Evolutionary conservation across 2,329 filamentous ascomycete species (phyloP).

Genomic region (Aspergillus costaricaensis): DNA sequence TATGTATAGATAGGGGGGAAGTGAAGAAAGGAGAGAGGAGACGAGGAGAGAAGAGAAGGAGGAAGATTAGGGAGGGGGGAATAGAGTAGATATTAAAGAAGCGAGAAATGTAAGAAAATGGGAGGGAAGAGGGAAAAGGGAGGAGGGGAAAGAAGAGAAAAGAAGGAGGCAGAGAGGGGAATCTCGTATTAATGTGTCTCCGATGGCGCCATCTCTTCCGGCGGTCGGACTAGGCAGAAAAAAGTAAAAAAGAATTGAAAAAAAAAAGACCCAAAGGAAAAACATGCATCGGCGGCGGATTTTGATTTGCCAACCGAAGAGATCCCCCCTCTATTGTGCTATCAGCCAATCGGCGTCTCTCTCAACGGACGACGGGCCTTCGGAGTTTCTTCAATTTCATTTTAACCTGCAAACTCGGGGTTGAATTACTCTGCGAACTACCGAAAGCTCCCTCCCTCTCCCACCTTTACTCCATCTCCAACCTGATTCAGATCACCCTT

Average conservation of each 20-base stretch:
- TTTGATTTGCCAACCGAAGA: not conserved
- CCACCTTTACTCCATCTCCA: not conserved
- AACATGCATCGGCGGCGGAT: not conserved
- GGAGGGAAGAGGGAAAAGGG: slow-evolving; percentile 22
- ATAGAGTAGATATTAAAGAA: slow-evolving; percentile 8
- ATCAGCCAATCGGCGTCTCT: slow-evolving; percentile 1
- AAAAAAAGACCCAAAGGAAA: not conserved
- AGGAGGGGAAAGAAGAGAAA: slow-evolving; percentile 17
- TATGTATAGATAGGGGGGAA: slow-evolving; percentile 20
- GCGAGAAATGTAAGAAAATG: slow-evolving; percentile 8
- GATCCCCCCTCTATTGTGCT: not conserved
- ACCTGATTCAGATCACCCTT: not conserved
- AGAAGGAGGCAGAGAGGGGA: slow-evolving; percentile 14
- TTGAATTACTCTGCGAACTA: too few relatives aligned
- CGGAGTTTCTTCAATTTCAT: not conserved
- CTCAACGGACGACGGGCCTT: not conserved
- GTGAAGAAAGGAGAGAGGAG: slow-evolving; percentile 20
- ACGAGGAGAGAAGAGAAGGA: slow-evolving; percentile 30
- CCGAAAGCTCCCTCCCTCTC: too few relatives aligned
- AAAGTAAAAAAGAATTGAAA: not conserved
- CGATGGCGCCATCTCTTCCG: slow-evolving; percentile 34
- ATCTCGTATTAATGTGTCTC: slow-evolving; percentile 21
- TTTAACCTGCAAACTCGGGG: not conserved
- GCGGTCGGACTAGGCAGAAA: slow-evolving; percentile 32
- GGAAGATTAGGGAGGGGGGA: slow-evolving; percentile 30